A percentile compares a stretch with the other conserved stretches of the same genome.
phyloP scores from a whole-genome alignment of 2,329 filamentous ascomycete genomes.

The Microcera coccophila region DNA sequence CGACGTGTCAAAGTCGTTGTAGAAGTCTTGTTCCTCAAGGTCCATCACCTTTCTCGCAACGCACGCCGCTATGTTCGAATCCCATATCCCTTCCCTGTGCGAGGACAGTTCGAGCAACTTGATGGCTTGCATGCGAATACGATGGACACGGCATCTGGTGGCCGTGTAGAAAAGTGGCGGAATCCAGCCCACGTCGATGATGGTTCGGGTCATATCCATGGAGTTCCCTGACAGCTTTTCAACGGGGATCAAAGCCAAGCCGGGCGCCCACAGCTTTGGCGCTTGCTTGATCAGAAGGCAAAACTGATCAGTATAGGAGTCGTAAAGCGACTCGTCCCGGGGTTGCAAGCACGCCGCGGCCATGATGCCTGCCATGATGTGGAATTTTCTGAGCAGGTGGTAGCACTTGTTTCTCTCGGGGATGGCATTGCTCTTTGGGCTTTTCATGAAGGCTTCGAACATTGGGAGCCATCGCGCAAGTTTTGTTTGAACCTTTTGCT shows the following conservation, averaged over 20 bases:
- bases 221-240: conserved; percentile 6
- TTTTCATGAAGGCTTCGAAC: conserved; percentile 22
- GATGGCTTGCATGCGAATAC: conserved; percentile 38
- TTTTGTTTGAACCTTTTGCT: conserved; percentile 13
- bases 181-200: conserved; percentile 43
- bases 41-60: conserved; percentile 36
- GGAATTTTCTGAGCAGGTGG: conserved; percentile 35
- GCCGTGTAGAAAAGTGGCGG: conserved; percentile 44
- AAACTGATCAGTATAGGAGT: conserved; percentile 33
- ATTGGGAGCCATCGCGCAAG: conserved; percentile 22
- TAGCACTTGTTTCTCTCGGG: conserved; percentile 18
- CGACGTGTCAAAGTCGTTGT: not conserved
- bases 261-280: conserved; percentile 9
- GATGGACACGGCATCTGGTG: conserved; percentile 43
- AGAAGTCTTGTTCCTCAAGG: conserved; percentile 34
- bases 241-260: conserved; percentile 6
- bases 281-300: conserved; percentile 28
- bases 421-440: conserved; percentile 10
- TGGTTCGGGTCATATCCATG: conserved; percentile 31
- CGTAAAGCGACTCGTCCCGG: conserved; percentile 35
- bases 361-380: conserved; percentile 44
- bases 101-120: conserved; percentile 26
- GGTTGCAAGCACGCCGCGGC: conserved; percentile 30
- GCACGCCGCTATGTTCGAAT: conserved; percentile 28
- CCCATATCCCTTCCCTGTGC: conserved; percentile 43